Evolutionary conservation across 495 filamentous ascomycete species (phyloP).

Genomic region (Beverwykella pulmonaria): DNA sequence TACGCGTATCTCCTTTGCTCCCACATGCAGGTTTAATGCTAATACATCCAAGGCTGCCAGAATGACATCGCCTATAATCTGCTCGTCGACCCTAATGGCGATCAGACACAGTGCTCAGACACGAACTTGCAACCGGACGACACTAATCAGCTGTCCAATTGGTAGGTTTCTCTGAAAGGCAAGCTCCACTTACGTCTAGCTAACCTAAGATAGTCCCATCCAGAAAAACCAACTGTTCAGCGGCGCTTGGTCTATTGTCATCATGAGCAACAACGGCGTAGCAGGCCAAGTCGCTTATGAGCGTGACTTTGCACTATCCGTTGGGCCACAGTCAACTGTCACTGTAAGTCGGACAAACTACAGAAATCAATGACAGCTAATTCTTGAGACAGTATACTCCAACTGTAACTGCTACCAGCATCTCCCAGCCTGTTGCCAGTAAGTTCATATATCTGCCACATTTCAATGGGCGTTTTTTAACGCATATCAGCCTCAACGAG

Average conservation of each 20-base stretch:
- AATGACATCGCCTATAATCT: conserved; percentile 43
- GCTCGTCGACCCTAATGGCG: conserved; percentile 44
- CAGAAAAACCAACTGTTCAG: conserved; percentile 40
- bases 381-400: conserved; percentile 27
- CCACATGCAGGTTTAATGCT: neutral
- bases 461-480: neutral
- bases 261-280: conserved; percentile 47
- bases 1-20: neutral
- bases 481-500: conserved; percentile 23
- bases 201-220: conserved; percentile 25
- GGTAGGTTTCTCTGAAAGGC: conserved; percentile 18
- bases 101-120: conserved; percentile 41
- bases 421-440: conserved; percentile 39
- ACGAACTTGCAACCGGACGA: conserved; percentile 42
- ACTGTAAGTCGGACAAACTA: conserved; percentile 27
- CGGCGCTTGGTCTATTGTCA: conserved; percentile 45
- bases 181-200: neutral
- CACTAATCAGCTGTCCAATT: conserved; percentile 41
- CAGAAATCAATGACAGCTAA: neutral
- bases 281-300: conserved; percentile 42
- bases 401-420: conserved; percentile 29
- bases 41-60: conserved; percentile 35
- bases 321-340: conserved; percentile 42
- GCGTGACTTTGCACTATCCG: conserved; percentile 45
- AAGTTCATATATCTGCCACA: neutral